Evolutionary conservation across 768 basidiomycete genomes (phyloP).

Genomic region (Rhizopogon rudus): DNA sequence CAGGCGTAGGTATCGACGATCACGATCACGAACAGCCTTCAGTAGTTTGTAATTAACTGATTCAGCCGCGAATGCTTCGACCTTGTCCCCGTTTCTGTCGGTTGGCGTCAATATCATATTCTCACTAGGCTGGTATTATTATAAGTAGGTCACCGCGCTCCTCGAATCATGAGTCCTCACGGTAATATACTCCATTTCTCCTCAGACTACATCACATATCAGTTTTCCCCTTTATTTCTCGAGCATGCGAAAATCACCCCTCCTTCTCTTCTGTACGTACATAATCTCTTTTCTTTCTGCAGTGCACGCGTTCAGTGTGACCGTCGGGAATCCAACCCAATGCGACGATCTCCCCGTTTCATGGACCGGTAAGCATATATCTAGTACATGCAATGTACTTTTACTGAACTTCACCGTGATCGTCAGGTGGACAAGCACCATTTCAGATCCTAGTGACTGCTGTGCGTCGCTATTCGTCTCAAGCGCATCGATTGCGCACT

Average conservation of each 20-base stretch:
- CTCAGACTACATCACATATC: background rate
- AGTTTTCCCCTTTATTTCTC: constrained; percentile 2
- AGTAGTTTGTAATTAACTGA: too few species aligned
- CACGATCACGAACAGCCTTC: too few species aligned
- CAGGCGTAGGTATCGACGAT: too few species aligned
- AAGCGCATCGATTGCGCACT: background rate
- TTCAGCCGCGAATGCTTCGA: too few species aligned
- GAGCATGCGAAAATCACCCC: constrained; percentile 22
- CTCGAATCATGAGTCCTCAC: background rate
- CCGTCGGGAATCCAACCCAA: constrained; percentile 45
- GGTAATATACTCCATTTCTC: background rate
- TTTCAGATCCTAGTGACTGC: constrained; percentile 46
- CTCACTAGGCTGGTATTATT: background rate
- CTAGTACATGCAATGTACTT: background rate
- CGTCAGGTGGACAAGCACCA: constrained; percentile 53
- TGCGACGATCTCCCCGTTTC: constrained; percentile 56
- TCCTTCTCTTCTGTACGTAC: constrained; percentile 14
- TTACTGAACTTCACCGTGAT: background rate
- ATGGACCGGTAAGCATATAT: constrained; percentile 50
- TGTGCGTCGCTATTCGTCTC: constrained; percentile 25
- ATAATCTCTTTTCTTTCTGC: constrained; percentile 15
- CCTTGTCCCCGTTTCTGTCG: too few species aligned
- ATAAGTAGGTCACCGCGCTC: background rate
- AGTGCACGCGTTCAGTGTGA: constrained; percentile 38
- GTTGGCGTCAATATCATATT: constrained; percentile 5